These are phyloP conservation scores for Diplodia corticola DNA, from an alignment of 2,329 filamentous ascomycete species.

Conservation along the genomic window DNA sequence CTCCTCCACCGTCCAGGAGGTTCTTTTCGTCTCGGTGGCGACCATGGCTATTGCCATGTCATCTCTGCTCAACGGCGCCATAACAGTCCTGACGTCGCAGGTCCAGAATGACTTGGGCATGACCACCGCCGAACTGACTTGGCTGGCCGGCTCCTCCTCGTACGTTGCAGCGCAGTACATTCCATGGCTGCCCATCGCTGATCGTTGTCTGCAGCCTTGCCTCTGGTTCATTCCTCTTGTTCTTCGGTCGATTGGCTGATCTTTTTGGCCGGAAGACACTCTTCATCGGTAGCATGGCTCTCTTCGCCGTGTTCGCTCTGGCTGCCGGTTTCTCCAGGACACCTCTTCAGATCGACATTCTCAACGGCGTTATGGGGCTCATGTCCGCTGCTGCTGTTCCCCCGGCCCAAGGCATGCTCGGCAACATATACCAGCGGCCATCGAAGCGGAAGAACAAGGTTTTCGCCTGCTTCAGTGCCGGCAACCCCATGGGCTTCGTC, in stretches of 20 bases:
- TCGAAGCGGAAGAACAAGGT: conserved; percentile 63
- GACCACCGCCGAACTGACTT: conserved; percentile 66
- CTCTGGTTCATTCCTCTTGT: conserved; percentile 64
- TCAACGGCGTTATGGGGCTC: conserved; percentile 66
- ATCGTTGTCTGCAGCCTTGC: conserved; percentile 48
- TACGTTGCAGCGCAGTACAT: conserved; percentile 34
- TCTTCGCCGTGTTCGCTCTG: conserved; percentile 59
- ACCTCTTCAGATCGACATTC: conserved; percentile 60
- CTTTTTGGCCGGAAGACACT: conserved; percentile 64
- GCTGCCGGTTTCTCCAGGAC: conserved; percentile 61
- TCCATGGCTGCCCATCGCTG: not conserved
- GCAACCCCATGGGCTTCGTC: conserved; percentile 59
- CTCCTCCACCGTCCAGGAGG: conserved; percentile 61
- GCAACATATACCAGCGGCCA: conserved; percentile 63
- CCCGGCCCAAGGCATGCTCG: conserved; percentile 64
- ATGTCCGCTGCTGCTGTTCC: conserved; percentile 64
- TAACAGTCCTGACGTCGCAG: conserved; percentile 63
- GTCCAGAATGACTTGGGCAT: conserved; percentile 62
- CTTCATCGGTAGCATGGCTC: conserved; percentile 60
- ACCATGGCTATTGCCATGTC: conserved; percentile 67
- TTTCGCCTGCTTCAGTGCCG: conserved; percentile 63
- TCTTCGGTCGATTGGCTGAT: conserved; percentile 66
- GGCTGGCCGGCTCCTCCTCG: conserved; percentile 65
- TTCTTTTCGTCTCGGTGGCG: conserved; percentile 64
- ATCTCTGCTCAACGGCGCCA: conserved; percentile 59